phyloP scores from a whole-genome alignment of 2,329 filamentous ascomycete genomes.

The Mycosphaerelloides madeirae region DNA sequence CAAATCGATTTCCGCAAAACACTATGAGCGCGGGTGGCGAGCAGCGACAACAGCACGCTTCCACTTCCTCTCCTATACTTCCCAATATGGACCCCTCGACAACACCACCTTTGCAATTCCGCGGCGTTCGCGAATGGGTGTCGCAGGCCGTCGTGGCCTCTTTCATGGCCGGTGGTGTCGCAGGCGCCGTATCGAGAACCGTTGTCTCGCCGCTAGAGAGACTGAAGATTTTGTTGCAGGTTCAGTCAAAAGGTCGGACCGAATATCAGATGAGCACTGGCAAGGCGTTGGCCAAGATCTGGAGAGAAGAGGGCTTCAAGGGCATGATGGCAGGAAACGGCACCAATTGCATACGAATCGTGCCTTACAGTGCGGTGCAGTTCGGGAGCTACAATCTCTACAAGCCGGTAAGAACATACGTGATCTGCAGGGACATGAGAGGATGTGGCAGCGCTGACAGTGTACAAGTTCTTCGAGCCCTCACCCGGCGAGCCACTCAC shows the following conservation, averaged over 20 bases:
- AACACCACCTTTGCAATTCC: constrained; percentile 1
- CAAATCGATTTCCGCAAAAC: constrained; percentile 2
- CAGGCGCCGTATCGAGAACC: constrained; percentile 93
- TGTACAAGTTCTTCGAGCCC: constrained; percentile 64
- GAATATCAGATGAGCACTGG: constrained; percentile 91
- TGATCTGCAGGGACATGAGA: neutral
- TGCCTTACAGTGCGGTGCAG: constrained; percentile 96
- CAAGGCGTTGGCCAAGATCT: constrained; percentile 90
- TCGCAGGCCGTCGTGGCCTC: constrained; percentile 84
- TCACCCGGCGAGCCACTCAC: constrained; percentile 68
- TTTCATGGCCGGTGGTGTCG: constrained; percentile 89
- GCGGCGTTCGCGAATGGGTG: constrained; percentile 37
- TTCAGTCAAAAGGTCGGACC: constrained; percentile 83
- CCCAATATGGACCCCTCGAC: constrained; percentile 5
- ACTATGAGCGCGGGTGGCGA: constrained; percentile 5
- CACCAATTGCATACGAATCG: constrained; percentile 96
- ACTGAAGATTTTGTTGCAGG: constrained; percentile 95
- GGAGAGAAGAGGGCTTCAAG: constrained; percentile 91
- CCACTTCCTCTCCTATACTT: neutral
- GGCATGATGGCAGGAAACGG: constrained; percentile 98
- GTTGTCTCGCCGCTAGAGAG: constrained; percentile 94
- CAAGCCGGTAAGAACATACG: constrained; percentile 63
- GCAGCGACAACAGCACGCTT: neutral
- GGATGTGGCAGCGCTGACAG: constrained; percentile 1
- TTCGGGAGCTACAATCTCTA: constrained; percentile 98